These are phyloP conservation scores for Plasmodium falciparum DNA, from an alignment of 169 alveolate species.

Conservation along the genomic window DNA sequence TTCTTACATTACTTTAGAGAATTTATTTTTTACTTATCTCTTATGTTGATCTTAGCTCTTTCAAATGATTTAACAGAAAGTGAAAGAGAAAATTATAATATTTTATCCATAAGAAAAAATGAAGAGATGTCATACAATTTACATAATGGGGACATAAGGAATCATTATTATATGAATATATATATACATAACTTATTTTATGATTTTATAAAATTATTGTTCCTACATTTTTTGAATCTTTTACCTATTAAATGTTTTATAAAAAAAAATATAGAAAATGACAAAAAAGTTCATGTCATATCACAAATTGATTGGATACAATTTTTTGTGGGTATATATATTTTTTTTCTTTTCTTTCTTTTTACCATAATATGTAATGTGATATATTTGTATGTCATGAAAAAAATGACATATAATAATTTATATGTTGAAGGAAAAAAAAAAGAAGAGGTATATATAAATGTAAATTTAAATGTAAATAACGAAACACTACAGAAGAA, in stretches of 20 bases:
- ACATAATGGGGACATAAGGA: conserved; percentile 29
- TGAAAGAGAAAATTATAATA: conserved; percentile 40
- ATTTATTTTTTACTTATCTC: conserved; percentile 58
- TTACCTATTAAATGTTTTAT: conserved; percentile 24
- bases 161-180: conserved; percentile 56
- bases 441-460: conserved; percentile 3
- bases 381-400: background rate
- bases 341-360: conserved; percentile 7
- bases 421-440: no score
- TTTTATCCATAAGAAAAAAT: background rate
- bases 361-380: conserved; percentile 47
- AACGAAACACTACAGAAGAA: background rate
- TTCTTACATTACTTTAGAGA: conserved; percentile 74
- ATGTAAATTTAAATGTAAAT: background rate
- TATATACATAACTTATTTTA: conserved; percentile 62
- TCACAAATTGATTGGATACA: conserved; percentile 29
- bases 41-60: conserved; percentile 50
- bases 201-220: conserved; percentile 61
- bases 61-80: conserved; percentile 76
- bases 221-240: conserved; percentile 35
- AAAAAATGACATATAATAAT: no score
- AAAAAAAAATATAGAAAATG: no score
- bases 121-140: background rate
- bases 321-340: background rate
- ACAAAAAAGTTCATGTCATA: no score